phyloP scores from a whole-genome alignment of 768 basidiomycete species.

The Vararia minispora region DNA sequence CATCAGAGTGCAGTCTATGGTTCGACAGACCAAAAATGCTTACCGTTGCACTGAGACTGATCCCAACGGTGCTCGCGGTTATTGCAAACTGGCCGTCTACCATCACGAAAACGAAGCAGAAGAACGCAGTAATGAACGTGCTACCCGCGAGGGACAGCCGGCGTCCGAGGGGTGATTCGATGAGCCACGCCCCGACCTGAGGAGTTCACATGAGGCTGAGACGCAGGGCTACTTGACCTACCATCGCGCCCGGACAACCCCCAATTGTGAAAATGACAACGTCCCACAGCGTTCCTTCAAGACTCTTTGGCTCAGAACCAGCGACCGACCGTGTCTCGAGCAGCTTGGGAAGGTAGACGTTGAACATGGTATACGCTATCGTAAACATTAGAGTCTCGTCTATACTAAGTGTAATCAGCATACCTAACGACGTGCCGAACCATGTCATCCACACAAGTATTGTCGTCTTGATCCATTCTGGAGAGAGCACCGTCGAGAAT shows the following conservation, averaged over 20 bases:
- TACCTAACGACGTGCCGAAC: conserved; percentile 70
- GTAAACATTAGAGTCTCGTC: background rate
- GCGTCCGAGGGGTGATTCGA: conserved; percentile 60
- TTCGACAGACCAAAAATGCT: conserved; percentile 6
- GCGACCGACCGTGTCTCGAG: conserved; percentile 45
- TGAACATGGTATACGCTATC: conserved; percentile 83
- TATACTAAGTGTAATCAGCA: conserved; percentile 15
- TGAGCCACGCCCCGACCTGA: conserved; percentile 78
- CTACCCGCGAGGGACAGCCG: conserved; percentile 63
- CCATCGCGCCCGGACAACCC: conserved; percentile 76
- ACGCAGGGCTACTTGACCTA: conserved; percentile 24
- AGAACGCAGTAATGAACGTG: conserved; percentile 65
- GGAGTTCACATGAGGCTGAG: background rate
- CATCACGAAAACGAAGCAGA: conserved; percentile 58
- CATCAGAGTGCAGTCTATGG: conserved; percentile 1
- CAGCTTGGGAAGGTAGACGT: conserved; percentile 81
- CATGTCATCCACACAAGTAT: conserved; percentile 71
- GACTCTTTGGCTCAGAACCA: conserved; percentile 27
- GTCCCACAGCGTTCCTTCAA: conserved; percentile 67
- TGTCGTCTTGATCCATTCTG: conserved; percentile 70
- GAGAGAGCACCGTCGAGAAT: conserved; percentile 56
- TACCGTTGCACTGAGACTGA: conserved; percentile 68
- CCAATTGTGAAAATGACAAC: conserved; percentile 80
- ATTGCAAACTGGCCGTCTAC: conserved; percentile 48
- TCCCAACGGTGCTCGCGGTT: conserved; percentile 60